A percentile compares a stretch with the other conserved stretches of the same genome.
These are phyloP conservation scores for Geum urbanum DNA, from an alignment of 306 rosid species.

Conservation along the genomic window DNA sequence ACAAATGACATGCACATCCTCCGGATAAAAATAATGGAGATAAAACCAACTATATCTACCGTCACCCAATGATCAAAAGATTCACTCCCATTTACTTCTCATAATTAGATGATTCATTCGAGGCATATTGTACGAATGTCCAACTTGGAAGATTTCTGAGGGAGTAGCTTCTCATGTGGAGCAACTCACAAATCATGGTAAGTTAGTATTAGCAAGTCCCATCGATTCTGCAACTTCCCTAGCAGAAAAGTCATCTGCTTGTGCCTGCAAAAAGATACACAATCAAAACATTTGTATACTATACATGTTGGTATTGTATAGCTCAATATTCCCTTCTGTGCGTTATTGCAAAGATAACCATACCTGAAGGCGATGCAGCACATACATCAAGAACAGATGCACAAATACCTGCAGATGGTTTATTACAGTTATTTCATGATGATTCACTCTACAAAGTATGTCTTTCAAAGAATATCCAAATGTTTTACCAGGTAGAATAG, in stretches of 20 bases:
- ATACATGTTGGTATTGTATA: not conserved
- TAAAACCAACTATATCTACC: not conserved
- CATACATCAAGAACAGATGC: slow-evolving; percentile 93
- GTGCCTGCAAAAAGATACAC: slow-evolving; percentile 46
- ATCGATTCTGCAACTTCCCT: slow-evolving; percentile 85
- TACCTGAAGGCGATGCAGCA: slow-evolving; percentile 97
- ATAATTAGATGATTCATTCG: not conserved
- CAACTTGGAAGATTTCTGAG: not conserved
- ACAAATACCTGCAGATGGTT: slow-evolving; percentile 74
- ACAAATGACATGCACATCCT: not conserved
- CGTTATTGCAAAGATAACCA: not conserved
- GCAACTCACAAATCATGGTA: slow-evolving; percentile 49
- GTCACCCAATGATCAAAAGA: slow-evolving; percentile 10
- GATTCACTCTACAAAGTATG: slow-evolving; percentile 10
- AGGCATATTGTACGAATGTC: not conserved
- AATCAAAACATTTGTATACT: not conserved
- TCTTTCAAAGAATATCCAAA: not conserved
- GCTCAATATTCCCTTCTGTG: not conserved
- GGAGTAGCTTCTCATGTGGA: not conserved
- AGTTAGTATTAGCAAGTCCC: slow-evolving; percentile 67
- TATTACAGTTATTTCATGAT: slow-evolving; percentile 31
- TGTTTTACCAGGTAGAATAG: slow-evolving; percentile 77
- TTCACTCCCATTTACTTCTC: not conserved
- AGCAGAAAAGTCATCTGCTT: slow-evolving; percentile 63
- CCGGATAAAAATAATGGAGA: not conserved